Base-by-base conservation (phyloP, 306 rosid species). In the Inga oerstediana region DNA sequence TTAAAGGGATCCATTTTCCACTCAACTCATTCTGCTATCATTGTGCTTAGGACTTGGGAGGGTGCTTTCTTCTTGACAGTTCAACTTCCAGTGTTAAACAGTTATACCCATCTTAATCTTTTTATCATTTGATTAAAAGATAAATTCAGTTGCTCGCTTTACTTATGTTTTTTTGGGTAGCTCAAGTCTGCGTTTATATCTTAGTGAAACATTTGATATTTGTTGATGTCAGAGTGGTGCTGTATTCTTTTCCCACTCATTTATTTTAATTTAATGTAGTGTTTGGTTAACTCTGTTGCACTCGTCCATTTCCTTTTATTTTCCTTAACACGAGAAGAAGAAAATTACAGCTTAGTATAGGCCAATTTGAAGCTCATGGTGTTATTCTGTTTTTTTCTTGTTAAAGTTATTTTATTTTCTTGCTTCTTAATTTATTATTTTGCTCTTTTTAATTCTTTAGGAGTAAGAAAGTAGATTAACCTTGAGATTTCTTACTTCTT, bases 11-110 rank as follows among this genome's bases (percentile, higher is more conserved):
- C 15, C 3, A 54, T 54, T 54, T 54, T 54, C 10, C 22, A 13
- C 75, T 69, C 78, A 59, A 76, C 75, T 34, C 72, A n/a, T 48
- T 54, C 82, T 76, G 39, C 51, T 76, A 20, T 48, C 32, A 16
- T 64, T 72, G 72, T 19, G 44, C 32, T 70, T 62, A 51, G n/a
- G 58, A 16, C 58, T 16, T 52, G 15, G 44, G 15, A 70, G 48
- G 73, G 45, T 51, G 51, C 75, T 69, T 35, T 16, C 41, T 24
- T 70, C 44, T 30, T 61, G 71, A 43, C 43, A 5, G 32, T 79
- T 75, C 3, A 17, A 74, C 17, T 66, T 74, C 20, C 44, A 51
- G 34, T 41, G 46, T 54, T 24, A 24, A 22, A 76, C 41, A 44
- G 51, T 32, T 17, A 24, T 62, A 49, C 30, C 59, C 49, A 10